A percentile compares a stretch with the other conserved stretches of the same genome.
These are phyloP conservation scores for Yamadazyma kitorensis DNA, from an alignment of 805 yeast species.

Conservation along the genomic window DNA sequence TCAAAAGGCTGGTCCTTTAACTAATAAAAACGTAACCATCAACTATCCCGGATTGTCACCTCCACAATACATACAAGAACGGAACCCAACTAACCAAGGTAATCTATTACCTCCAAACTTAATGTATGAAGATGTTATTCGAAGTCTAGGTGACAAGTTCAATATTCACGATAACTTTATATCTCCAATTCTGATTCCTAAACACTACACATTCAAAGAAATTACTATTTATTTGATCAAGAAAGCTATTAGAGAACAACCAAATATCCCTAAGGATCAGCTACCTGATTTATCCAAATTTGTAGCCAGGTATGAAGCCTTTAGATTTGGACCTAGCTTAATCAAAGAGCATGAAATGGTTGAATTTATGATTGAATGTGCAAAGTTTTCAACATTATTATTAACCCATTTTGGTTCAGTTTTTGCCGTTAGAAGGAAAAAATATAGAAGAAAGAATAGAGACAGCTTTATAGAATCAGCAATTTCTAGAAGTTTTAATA, in stretches of 20 bases:
- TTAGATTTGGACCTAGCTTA: slow-evolving; percentile 62
- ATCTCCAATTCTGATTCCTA: slow-evolving; percentile 24
- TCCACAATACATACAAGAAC: slow-evolving; percentile 37
- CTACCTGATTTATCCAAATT: slow-evolving; percentile 16
- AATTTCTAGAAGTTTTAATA: slow-evolving; percentile 1
- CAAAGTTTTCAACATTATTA: slow-evolving; percentile 15
- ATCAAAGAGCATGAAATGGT: slow-evolving; percentile 59
- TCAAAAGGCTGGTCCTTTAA: slow-evolving; percentile 36
- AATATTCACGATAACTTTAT: slow-evolving; percentile 21
- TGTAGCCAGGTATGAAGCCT: slow-evolving; percentile 58
- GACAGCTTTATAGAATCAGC: background rate
- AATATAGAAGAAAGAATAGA: slow-evolving; percentile 1
- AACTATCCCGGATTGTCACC: slow-evolving; percentile 42
- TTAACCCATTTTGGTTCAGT: slow-evolving; percentile 17
- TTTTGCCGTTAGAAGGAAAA: slow-evolving; percentile 10
- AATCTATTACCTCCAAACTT: slow-evolving; percentile 24
- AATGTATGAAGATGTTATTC: slow-evolving; percentile 52
- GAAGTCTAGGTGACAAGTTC: slow-evolving; percentile 59
- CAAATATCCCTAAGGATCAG: slow-evolving; percentile 5
- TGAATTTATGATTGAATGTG: slow-evolving; percentile 47
- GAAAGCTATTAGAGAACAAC: slow-evolving; percentile 11
- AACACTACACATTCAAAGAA: slow-evolving; percentile 41
- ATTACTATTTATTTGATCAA: slow-evolving; percentile 32
- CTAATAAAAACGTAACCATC: slow-evolving; percentile 19
- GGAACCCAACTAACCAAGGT: slow-evolving; percentile 21